A percentile compares a stretch with the other conserved stretches of the same genome.
Evolutionary conservation across 139 green algal genomes (phyloP).

Genomic region (Picochlorum sp.): DNA sequence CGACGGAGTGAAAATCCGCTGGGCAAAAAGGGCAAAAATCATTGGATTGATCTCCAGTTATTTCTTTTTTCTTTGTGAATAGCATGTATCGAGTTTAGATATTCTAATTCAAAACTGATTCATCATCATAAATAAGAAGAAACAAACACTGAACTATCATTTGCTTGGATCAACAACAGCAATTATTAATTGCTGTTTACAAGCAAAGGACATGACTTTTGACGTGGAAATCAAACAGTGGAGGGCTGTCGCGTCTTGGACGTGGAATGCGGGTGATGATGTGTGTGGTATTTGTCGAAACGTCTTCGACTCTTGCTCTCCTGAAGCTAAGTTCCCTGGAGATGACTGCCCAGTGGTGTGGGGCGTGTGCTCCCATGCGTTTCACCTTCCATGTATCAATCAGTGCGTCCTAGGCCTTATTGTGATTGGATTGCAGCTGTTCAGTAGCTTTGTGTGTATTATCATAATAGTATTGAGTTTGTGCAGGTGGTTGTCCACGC

Average conservation of each 20-base stretch:
- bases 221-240: conserved; percentile 45
- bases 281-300: conserved; percentile 52
- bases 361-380: conserved; percentile 45
- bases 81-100: too few species aligned
- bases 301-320: conserved; percentile 46
- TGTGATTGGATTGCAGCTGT: background rate
- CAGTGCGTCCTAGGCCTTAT: too few species aligned
- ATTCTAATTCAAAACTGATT: too few species aligned
- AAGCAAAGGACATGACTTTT: conserved; percentile 30
- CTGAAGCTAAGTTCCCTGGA: conserved; percentile 43
- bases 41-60: too few species aligned
- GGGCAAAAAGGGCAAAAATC: too few species aligned
- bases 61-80: too few species aligned
- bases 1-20: too few species aligned
- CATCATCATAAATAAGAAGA: too few species aligned
- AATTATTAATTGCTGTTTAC: too few species aligned
- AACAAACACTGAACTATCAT: too few species aligned
- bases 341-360: conserved; percentile 54
- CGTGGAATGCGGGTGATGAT: conserved; percentile 52
- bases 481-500: conserved; percentile 40
- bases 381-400: conserved; percentile 61
- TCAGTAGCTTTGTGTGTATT: conserved; percentile 24
- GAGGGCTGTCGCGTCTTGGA: conserved; percentile 46
- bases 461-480: too few species aligned
- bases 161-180: too few species aligned